These are phyloP conservation scores for Nannizzia gypsea DNA, from an alignment of 2,329 filamentous ascomycete genomes.

Conservation along the genomic window DNA sequence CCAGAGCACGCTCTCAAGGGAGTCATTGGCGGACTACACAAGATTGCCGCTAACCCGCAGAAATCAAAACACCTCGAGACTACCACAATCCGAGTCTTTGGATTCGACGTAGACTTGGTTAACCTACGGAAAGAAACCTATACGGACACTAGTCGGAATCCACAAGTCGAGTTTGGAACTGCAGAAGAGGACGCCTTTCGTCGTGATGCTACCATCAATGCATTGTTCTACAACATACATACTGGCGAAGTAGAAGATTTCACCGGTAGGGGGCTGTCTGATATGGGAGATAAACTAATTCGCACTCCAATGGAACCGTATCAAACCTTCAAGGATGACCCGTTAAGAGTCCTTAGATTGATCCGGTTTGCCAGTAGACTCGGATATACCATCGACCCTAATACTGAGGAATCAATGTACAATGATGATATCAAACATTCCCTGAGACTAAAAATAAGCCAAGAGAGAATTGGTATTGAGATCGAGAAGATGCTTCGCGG, in stretches of 20 bases:
- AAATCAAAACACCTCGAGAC: slow-evolving; percentile 96
- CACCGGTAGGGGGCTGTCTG: slow-evolving; percentile 58
- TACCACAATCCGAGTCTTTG: slow-evolving; percentile 72
- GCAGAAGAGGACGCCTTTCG: slow-evolving; percentile 79
- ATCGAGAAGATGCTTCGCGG: slow-evolving; percentile 83
- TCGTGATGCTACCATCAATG: slow-evolving; percentile 87
- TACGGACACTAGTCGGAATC: slow-evolving; percentile 75
- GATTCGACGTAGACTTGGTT: slow-evolving; percentile 83
- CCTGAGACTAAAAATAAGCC: slow-evolving; percentile 77
- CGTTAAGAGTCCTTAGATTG: slow-evolving; percentile 70
- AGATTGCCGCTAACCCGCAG: slow-evolving; percentile 82
- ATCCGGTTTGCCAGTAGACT: slow-evolving; percentile 84
- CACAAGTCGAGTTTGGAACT: slow-evolving; percentile 86
- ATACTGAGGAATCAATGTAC: slow-evolving; percentile 61
- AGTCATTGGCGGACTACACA: slow-evolving; percentile 65
- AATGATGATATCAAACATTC: slow-evolving; percentile 65
- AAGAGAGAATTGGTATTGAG: slow-evolving; percentile 78
- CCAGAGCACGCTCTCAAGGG: slow-evolving; percentile 32
- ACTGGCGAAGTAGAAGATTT: slow-evolving; percentile 73
- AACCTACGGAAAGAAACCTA: slow-evolving; percentile 91
- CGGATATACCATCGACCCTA: slow-evolving; percentile 61
- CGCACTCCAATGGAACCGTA: slow-evolving; percentile 76
- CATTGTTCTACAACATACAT: slow-evolving; percentile 88
- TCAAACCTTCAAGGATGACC: slow-evolving; percentile 90
- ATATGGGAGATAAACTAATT: slow-evolving; percentile 62